Evolutionary conservation across 257 asterid genomes (phyloP).

Genomic region (Nicotiana benthamiana): DNA sequence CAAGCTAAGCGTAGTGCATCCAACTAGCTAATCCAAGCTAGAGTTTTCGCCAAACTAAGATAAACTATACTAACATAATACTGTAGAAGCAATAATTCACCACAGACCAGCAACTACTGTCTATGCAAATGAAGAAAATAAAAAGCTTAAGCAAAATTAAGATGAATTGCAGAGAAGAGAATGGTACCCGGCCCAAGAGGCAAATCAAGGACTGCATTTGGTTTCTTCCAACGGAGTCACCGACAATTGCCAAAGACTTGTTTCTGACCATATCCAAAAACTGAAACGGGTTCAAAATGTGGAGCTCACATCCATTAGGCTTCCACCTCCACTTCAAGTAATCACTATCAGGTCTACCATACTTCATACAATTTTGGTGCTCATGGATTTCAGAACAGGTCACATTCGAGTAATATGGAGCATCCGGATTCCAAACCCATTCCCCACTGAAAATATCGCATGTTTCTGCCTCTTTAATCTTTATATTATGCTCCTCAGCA

Average conservation of each 20-base stretch:
- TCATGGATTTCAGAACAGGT: conserved; percentile 25
- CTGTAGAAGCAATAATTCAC: background rate
- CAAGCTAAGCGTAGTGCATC: background rate
- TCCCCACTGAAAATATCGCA: conserved; percentile 50
- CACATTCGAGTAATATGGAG: conserved; percentile 50
- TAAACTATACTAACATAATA: background rate
- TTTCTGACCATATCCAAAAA: conserved; percentile 50
- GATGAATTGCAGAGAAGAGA: background rate
- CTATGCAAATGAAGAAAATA: background rate
- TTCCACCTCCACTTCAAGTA: conserved; percentile 35
- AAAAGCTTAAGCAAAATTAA: background rate
- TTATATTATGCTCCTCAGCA: conserved; percentile 2
- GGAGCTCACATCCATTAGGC: conserved; percentile 46
- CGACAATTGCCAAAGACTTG: conserved; percentile 57
- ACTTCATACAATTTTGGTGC: conserved; percentile 25
- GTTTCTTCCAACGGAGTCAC: conserved; percentile 65
- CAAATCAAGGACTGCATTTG: conserved; percentile 75
- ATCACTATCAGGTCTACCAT: conserved; percentile 24
- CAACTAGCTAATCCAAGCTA: background rate
- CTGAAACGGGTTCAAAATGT: conserved; percentile 38
- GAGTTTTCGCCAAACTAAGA: background rate
- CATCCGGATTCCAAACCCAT: conserved; percentile 50
- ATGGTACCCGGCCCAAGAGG: conserved; percentile 51
- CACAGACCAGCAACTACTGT: background rate
- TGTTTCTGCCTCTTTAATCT: background rate